Conservation (phyloP, 192 early-diverging fungal species). For the Coemansia sp. region DNA sequence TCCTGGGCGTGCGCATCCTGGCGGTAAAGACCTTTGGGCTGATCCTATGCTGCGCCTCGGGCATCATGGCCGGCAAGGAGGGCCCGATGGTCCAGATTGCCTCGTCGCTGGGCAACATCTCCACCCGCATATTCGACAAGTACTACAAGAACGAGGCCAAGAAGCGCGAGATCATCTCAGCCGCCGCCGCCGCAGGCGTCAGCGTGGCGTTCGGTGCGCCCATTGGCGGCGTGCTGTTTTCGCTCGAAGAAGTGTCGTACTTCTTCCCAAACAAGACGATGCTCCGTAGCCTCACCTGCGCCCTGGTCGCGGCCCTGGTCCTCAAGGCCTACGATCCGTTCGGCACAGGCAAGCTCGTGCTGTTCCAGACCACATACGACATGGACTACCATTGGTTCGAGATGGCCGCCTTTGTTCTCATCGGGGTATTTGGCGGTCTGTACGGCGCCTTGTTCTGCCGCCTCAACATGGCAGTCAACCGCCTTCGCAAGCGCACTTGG, state of each 20-base stretch:
- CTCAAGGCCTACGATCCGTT: slow-evolving; percentile 57
- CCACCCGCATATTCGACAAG: slow-evolving; percentile 82
- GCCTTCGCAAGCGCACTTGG: slow-evolving; percentile 68
- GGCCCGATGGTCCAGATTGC: slow-evolving; percentile 92
- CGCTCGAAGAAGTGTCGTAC: slow-evolving; percentile 88
- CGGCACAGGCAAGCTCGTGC: slow-evolving; percentile 51
- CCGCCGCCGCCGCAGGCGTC: slow-evolving; percentile 86
- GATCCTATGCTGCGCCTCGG: slow-evolving; percentile 79
- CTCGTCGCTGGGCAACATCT: slow-evolving; percentile 82
- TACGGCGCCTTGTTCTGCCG: slow-evolving; percentile 76
- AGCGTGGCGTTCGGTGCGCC: slow-evolving; percentile 95
- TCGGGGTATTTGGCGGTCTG: slow-evolving; percentile 72
- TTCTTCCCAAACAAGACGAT: slow-evolving; percentile 63
- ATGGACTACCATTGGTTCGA: slow-evolving; percentile 71
- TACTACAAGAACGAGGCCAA: slow-evolving; percentile 91
- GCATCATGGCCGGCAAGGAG: slow-evolving; percentile 85
- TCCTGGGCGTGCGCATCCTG: slow-evolving; percentile 84
- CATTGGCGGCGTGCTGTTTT: slow-evolving; percentile 92
- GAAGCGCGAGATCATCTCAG: slow-evolving; percentile 88
- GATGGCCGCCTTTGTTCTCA: slow-evolving; percentile 57
- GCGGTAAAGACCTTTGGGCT: slow-evolving; percentile 85
- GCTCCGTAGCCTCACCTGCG: slow-evolving; percentile 64
- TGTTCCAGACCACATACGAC: slow-evolving; percentile 59
- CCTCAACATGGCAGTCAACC: slow-evolving; percentile 61
- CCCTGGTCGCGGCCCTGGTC: slow-evolving; percentile 53